Conservation (phyloP, 805 yeast genomes). For the Candida quercuum region DNA sequence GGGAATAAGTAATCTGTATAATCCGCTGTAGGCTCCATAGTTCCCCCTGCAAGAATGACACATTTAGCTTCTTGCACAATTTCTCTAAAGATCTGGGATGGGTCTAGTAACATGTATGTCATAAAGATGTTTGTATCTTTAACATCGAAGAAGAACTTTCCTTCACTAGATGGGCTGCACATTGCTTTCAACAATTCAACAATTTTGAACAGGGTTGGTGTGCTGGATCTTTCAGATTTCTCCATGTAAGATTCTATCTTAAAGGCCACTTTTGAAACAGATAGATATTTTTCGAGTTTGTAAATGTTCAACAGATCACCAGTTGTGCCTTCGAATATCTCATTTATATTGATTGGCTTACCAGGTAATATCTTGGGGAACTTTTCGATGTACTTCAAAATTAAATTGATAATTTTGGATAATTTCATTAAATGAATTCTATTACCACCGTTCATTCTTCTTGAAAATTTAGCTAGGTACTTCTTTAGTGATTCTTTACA, state of each 20-base stretch:
- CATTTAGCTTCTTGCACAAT: conserved; percentile 61
- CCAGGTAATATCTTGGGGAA: conserved; percentile 43
- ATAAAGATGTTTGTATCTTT: conserved; percentile 28
- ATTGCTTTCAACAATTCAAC: conserved; percentile 59
- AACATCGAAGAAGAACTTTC: conserved; percentile 65
- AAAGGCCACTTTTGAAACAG: conserved; percentile 70
- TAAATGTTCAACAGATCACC: conserved; percentile 70
- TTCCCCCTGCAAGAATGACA: conserved; percentile 87
- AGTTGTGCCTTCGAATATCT: conserved; percentile 52
- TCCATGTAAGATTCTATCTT: conserved; percentile 73
- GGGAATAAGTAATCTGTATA: conserved; percentile 65
- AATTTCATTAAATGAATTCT: conserved; percentile 63
- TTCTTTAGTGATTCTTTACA: conserved; percentile 44
- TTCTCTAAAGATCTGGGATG: conserved; percentile 62
- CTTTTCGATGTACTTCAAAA: conserved; percentile 42
- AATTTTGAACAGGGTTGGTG: conserved; percentile 60
- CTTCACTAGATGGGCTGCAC: conserved; percentile 74
- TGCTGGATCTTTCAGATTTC: conserved; percentile 9
- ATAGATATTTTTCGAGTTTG: conserved; percentile 58
- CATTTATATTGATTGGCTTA: conserved; percentile 40
- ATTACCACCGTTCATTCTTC: conserved; percentile 64
- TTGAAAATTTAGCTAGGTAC: conserved; percentile 58
- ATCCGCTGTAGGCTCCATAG: conserved; percentile 87
- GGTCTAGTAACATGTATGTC: conserved; percentile 74
- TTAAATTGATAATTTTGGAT: conserved; percentile 45